Evolutionary conservation across 2,329 filamentous ascomycete genomes (phyloP).

Genomic region (Magnaporthales sp.): DNA sequence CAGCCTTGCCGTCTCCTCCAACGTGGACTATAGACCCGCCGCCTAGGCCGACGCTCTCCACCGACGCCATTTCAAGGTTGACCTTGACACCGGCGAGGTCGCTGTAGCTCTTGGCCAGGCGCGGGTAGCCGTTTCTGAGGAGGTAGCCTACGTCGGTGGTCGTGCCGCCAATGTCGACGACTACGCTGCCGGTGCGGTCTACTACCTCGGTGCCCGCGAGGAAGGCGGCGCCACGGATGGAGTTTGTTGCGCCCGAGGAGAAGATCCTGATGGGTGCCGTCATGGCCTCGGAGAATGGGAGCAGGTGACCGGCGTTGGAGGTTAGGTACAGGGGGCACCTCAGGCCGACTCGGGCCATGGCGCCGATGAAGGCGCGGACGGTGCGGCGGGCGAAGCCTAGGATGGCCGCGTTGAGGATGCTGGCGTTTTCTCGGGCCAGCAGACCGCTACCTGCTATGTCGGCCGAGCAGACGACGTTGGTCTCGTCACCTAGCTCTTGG

Average conservation of each 20-base stretch:
- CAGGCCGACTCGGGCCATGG: constrained; percentile 39
- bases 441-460: constrained; percentile 46
- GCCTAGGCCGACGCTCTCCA: constrained; percentile 51
- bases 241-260: constrained; percentile 55
- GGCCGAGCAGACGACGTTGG: constrained; percentile 39
- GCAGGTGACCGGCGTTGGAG: constrained; percentile 55
- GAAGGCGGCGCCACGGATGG: constrained; percentile 54
- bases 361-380: constrained; percentile 44
- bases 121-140: constrained; percentile 52
- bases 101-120: constrained; percentile 53
- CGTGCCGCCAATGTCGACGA: constrained; percentile 59
- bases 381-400: constrained; percentile 47
- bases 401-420: constrained; percentile 56
- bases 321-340: constrained; percentile 50
- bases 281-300: constrained; percentile 33
- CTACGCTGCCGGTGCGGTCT: constrained; percentile 36
- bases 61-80: constrained; percentile 49
- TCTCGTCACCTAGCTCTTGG: constrained; percentile 25
- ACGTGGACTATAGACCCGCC: constrained; percentile 45
- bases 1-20: background rate
- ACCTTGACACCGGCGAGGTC: constrained; percentile 54
- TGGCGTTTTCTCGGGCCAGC: constrained; percentile 55
- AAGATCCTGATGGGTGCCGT: constrained; percentile 55
- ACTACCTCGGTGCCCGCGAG: constrained; percentile 30
- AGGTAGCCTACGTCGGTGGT: constrained; percentile 56